Percentiles rank a stretch among this genome's conserved stretches.
Conservation (phyloP, 257 asterid species). For the Nicotiana knightiana region DNA sequence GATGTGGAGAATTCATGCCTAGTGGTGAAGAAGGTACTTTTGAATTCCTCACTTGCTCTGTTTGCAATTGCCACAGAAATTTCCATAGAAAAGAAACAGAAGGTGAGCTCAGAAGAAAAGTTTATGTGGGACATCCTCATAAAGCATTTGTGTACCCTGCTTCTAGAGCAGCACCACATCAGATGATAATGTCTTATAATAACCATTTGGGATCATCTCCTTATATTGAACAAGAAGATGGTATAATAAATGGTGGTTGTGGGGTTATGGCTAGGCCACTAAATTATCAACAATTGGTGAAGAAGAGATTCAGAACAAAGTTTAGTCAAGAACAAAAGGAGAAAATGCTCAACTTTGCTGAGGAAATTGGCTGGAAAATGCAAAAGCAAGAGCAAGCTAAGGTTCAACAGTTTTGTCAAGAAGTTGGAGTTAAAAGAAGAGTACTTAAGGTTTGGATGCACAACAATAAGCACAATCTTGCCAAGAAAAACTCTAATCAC, state of each 20-base stretch:
- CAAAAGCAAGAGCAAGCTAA: slow-evolving; percentile 72
- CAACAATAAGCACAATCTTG: slow-evolving; percentile 66
- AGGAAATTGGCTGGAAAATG: slow-evolving; percentile 85
- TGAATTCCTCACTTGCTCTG: slow-evolving; percentile 79
- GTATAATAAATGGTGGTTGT: slow-evolving; percentile 19
- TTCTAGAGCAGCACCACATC: slow-evolving; percentile 34
- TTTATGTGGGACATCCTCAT: slow-evolving; percentile 32
- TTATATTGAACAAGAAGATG: slow-evolving; percentile 44
- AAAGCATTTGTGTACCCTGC: slow-evolving; percentile 23
- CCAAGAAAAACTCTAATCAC: slow-evolving; percentile 35
- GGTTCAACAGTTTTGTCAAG: slow-evolving; percentile 80
- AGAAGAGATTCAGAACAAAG: slow-evolving; percentile 80
- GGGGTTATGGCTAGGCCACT: slow-evolving; percentile 18
- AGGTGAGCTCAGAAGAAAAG: slow-evolving; percentile 34
- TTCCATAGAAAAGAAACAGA: slow-evolving; percentile 77
- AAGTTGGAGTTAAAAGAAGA: slow-evolving; percentile 68
- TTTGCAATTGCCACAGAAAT: slow-evolving; percentile 82
- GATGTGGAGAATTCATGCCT: slow-evolving; percentile 96
- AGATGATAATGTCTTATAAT: slow-evolving; percentile 58
- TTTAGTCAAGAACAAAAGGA: slow-evolving; percentile 80
- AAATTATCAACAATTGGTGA: slow-evolving; percentile 27
- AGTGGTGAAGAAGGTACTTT: slow-evolving; percentile 73
- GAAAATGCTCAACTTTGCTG: slow-evolving; percentile 78
- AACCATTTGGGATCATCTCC: slow-evolving; percentile 21
- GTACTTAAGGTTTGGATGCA: slow-evolving; percentile 95